Percentiles rank a stretch among this genome's conserved stretches.
These are phyloP conservation scores for Pseudozyma pruni DNA, from an alignment of 1,284 basidiomycete genomes.

Conservation along the genomic window DNA sequence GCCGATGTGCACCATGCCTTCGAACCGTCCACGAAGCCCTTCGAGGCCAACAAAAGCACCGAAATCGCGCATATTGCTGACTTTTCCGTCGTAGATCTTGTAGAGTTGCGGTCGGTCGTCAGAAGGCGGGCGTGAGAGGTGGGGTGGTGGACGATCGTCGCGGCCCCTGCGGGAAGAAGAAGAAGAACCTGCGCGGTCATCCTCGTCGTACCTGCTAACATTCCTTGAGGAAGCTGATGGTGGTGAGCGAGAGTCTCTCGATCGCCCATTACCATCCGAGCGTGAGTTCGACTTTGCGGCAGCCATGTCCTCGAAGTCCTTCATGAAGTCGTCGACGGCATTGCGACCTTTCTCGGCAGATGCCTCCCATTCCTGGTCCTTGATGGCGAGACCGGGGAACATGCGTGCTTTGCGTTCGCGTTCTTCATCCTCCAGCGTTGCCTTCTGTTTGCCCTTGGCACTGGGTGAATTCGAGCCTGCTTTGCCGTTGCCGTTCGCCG, in stretches of 20 bases:
- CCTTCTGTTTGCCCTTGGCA: conserved; percentile 68
- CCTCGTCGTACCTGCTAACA: conserved; percentile 9
- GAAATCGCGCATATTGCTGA: conserved; percentile 90
- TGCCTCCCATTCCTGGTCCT: conserved; percentile 75
- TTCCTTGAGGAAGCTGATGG: conserved; percentile 12
- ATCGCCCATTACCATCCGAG: neutral
- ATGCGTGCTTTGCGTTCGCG: conserved; percentile 81
- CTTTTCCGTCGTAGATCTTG: conserved; percentile 92
- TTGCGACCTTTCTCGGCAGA: conserved; percentile 68
- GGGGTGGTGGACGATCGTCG: conserved; percentile 36
- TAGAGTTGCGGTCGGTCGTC: conserved; percentile 86
- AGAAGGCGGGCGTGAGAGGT: conserved; percentile 26
- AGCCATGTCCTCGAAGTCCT: conserved; percentile 77
- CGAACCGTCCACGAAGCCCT: conserved; percentile 83
- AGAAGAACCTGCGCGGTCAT: conserved; percentile 6
- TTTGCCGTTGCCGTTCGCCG: conserved; percentile 64
- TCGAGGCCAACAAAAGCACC: conserved; percentile 92
- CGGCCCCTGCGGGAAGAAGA: conserved; percentile 27
- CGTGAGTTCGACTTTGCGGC: conserved; percentile 15
- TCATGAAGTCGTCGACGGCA: conserved; percentile 88
- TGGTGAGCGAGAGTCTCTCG: conserved; percentile 12
- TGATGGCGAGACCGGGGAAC: conserved; percentile 90
- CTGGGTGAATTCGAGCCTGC: conserved; percentile 63
- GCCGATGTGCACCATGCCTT: conserved; percentile 96
- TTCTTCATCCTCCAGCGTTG: conserved; percentile 71